phyloP scores from a whole-genome alignment of 768 basidiomycete genomes.

The Exidia glandulosa region DNA sequence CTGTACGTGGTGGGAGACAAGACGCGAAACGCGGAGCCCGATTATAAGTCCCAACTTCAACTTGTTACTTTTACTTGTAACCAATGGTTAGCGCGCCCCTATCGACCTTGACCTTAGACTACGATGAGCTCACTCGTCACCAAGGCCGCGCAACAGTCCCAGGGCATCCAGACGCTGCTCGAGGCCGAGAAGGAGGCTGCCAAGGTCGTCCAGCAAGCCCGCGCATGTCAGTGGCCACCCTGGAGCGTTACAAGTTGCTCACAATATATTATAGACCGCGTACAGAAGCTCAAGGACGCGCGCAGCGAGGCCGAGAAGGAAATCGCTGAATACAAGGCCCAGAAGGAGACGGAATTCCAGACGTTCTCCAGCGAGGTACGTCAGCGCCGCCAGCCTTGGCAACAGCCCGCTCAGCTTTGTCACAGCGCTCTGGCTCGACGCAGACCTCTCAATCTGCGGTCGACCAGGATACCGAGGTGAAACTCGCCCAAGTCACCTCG shows the following conservation, averaged over 20 bases:
- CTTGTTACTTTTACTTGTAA: no score
- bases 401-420: not conserved
- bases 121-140: not conserved
- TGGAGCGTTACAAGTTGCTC: not conserved
- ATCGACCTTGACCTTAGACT: no score
- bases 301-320: slow-evolving; percentile 84
- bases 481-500: slow-evolving; percentile 54
- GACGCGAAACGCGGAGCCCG: no score
- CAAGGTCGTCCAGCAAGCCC: slow-evolving; percentile 90
- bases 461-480: slow-evolving; percentile 71
- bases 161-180: slow-evolving; percentile 93
- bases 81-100: no score
- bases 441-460: slow-evolving; percentile 66
- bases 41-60: no score
- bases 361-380: slow-evolving; percentile 80
- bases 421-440: slow-evolving; percentile 75
- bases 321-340: slow-evolving; percentile 84
- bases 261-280: slow-evolving; percentile 52
- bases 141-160: slow-evolving; percentile 77
- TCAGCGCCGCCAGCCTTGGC: slow-evolving; percentile 6
- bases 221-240: slow-evolving; percentile 59
- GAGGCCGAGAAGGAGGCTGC: slow-evolving; percentile 99
- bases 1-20: no score
- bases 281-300: slow-evolving; percentile 93
- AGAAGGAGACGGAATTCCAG: slow-evolving; percentile 86